Conservation (phyloP, 164 flowering plant species). For the Warburgia ugandensis region DNA sequence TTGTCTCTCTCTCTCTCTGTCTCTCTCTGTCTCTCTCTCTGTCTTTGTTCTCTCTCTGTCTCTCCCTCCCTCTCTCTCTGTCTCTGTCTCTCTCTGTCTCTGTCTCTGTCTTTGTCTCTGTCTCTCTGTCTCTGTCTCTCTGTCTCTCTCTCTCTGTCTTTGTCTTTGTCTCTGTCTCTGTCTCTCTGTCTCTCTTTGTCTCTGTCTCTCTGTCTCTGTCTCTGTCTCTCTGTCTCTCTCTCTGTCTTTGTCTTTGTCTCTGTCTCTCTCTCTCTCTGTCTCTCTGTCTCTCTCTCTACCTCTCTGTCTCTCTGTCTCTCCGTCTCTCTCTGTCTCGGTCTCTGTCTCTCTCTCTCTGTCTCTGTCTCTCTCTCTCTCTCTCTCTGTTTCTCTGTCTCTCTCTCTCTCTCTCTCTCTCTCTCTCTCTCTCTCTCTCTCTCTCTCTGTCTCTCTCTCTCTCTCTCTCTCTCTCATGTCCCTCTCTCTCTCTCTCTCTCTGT, state of each 20-base stretch:
- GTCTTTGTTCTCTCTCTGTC: too few relatives aligned
- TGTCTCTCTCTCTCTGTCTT: not conserved
- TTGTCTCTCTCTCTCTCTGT: too few relatives aligned
- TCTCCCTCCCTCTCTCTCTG: too few relatives aligned
- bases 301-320: not conserved
- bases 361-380: not conserved
- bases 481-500: too few relatives aligned
- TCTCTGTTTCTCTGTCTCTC: not conserved
- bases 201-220: too few relatives aligned
- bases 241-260: too few relatives aligned
- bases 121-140: not conserved
- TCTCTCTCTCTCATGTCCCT: too few relatives aligned
- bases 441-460: not conserved
- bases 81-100: not conserved
- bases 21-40: too few relatives aligned
- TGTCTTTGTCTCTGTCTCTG: constrained; percentile 3
- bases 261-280: not conserved
- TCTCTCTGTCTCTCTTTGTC: too few relatives aligned
- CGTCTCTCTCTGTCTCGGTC: not conserved
- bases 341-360: not conserved
- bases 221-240: too few relatives aligned
- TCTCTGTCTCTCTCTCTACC: not conserved
- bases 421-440: not conserved
- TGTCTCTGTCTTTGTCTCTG: too few relatives aligned
- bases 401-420: not conserved